These are phyloP conservation scores for Taiwanofungus camphoratus DNA, from an alignment of 1,284 basidiomycete genomes.

Conservation along the genomic window DNA sequence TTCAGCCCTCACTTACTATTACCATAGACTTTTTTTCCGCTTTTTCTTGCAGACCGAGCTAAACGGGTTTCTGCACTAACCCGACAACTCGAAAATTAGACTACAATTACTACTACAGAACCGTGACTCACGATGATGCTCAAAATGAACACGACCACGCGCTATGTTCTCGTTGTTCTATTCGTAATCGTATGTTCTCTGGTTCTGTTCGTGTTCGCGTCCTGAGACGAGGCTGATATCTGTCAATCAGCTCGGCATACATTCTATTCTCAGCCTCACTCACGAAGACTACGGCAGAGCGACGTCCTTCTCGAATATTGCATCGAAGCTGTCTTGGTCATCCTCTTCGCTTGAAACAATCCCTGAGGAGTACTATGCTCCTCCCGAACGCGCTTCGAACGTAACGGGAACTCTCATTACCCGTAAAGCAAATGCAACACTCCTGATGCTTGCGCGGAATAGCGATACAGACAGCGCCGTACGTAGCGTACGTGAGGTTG, in stretches of 20 bases:
- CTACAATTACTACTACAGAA: too few species aligned
- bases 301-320: conserved; percentile 26
- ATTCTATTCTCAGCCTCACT: conserved; percentile 30
- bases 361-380: conserved; percentile 41
- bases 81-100: too few species aligned
- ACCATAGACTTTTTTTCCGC: too few species aligned
- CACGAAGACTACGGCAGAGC: conserved; percentile 30
- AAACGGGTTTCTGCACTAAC: too few species aligned
- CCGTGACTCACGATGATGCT: too few species aligned
- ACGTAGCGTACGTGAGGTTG: conserved; percentile 48
- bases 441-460: conserved; percentile 58
- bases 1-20: too few species aligned
- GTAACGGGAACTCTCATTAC: conserved; percentile 12
- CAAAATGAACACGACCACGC: conserved; percentile 7
- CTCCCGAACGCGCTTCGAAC: conserved; percentile 43
- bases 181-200: background rate
- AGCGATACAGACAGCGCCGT: conserved; percentile 57
- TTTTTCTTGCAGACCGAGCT: too few species aligned
- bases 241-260: conserved; percentile 26
- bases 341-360: conserved; percentile 15
- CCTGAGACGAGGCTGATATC: background rate
- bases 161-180: conserved; percentile 3
- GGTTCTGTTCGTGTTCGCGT: background rate
- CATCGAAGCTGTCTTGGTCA: conserved; percentile 15
- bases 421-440: conserved; percentile 28